These are phyloP conservation scores for Cadophora sp. DNA, from an alignment of 2,329 filamentous ascomycete genomes.

Conservation along the genomic window DNA sequence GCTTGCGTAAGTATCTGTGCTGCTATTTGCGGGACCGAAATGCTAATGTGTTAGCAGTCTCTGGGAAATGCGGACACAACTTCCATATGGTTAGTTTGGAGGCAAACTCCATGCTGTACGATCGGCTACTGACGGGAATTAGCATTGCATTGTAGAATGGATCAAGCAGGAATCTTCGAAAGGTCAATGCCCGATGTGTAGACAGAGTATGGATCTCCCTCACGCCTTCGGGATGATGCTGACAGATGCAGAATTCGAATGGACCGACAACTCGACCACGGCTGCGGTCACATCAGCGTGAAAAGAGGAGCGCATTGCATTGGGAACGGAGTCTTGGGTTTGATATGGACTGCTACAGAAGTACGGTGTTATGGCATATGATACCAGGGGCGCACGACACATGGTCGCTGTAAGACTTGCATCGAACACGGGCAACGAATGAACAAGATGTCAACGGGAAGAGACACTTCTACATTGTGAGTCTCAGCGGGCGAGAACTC, in stretches of 20 bases:
- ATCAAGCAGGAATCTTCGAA: conserved; percentile 93
- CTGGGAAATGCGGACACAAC: conserved; percentile 95
- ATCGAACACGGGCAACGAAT: neutral
- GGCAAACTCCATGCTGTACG: neutral
- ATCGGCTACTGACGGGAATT: conserved; percentile 10
- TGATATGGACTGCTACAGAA: neutral
- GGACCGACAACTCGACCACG: conserved; percentile 23
- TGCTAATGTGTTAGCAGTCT: conserved; percentile 62
- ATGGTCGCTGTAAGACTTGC: neutral
- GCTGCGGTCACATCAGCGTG: conserved; percentile 1
- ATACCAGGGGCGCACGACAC: neutral
- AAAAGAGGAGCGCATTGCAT: neutral
- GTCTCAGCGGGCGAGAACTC: no score
- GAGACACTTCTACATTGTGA: neutral
- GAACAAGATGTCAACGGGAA: neutral
- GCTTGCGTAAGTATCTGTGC: conserved; percentile 71
- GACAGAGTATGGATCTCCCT: conserved; percentile 71
- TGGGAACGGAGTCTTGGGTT: neutral
- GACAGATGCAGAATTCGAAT: conserved; percentile 29
- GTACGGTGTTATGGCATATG: conserved; percentile 7
- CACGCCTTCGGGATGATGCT: neutral
- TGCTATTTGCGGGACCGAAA: neutral
- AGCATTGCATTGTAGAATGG: conserved; percentile 98
- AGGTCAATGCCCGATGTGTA: conserved; percentile 96
- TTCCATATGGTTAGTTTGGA: conserved; percentile 83